Percentiles rank a stretch among this genome's conserved stretches.
These are phyloP conservation scores for Phytopythium vexans DNA, from an alignment of 352 stramenopile genomes.

Conservation along the genomic window DNA sequence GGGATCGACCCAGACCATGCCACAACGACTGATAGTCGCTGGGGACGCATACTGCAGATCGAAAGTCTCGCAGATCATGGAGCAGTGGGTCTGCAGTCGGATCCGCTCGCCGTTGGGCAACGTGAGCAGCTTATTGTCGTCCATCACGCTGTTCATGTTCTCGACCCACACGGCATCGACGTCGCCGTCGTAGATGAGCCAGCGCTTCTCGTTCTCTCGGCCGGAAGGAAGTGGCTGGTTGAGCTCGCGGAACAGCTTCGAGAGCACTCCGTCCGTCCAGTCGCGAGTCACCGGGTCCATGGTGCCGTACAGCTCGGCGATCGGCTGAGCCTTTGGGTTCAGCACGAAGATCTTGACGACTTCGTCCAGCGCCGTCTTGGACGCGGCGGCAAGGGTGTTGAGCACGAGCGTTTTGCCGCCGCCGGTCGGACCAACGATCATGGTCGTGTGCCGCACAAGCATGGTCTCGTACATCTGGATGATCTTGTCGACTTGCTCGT, in stretches of 20 bases:
- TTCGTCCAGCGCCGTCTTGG: constrained; percentile 84
- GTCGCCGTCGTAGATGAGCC: constrained; percentile 96
- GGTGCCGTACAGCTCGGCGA: constrained; percentile 93
- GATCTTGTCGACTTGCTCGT: constrained; percentile 94
- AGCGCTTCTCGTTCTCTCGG: constrained; percentile 92
- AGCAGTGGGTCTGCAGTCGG: constrained; percentile 89
- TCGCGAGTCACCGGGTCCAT: constrained; percentile 95
- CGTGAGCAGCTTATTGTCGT: constrained; percentile 95
- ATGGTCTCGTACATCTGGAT: constrained; percentile 98
- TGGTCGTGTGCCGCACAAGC: constrained; percentile 94
- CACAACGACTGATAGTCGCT: constrained; percentile 93
- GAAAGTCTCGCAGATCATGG: constrained; percentile 95
- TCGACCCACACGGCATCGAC: constrained; percentile 97
- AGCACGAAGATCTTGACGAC: constrained; percentile 92
- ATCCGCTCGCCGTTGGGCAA: constrained; percentile 96
- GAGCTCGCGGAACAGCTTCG: constrained; percentile 92
- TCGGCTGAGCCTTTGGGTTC: constrained; percentile 93
- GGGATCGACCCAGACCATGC: constrained; percentile 97
- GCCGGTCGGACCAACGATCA: constrained; percentile 94
- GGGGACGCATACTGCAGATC: constrained; percentile 95
- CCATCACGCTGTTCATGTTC: constrained; percentile 98
- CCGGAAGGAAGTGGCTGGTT: constrained; percentile 90
- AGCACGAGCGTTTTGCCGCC: constrained; percentile 93
- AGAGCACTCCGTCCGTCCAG: constrained; percentile 94
- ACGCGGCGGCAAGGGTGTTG: constrained; percentile 85